Evolutionary conservation across 306 rosid species (phyloP).

Genomic region (Pyrus communis): DNA sequence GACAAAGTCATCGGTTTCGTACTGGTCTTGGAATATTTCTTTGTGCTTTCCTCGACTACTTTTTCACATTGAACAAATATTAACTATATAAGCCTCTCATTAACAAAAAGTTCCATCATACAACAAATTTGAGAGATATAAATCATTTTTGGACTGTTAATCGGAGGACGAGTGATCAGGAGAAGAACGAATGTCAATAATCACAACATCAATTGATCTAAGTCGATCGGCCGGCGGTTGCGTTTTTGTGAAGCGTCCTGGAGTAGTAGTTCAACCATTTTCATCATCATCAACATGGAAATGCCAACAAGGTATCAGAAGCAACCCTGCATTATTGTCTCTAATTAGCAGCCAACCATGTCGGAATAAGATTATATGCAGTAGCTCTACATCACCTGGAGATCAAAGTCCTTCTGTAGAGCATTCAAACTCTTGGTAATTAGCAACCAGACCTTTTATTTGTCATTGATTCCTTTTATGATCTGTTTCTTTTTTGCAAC

Average conservation of each 20-base stretch:
- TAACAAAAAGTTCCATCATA: neutral
- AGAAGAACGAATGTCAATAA: neutral
- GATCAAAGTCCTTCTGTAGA: neutral
- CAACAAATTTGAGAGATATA: neutral
- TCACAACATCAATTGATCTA: neutral
- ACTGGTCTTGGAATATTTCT: neutral
- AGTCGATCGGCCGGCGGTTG: neutral
- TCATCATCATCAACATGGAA: neutral
- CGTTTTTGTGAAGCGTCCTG: neutral
- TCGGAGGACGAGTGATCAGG: neutral
- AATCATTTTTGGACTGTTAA: neutral
- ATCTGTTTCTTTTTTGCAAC: neutral
- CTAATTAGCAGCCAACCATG: neutral
- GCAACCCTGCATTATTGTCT: conserved; percentile 4
- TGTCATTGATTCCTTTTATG: neutral
- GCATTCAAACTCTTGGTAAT: conserved; percentile 7
- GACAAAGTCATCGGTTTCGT: no score
- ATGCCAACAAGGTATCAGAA: neutral
- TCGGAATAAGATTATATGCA: conserved; percentile 8
- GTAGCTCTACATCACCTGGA: neutral
- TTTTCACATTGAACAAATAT: neutral
- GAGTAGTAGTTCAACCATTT: neutral
- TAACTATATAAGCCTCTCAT: neutral
- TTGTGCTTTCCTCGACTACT: neutral
- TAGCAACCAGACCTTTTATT: neutral